Evolutionary conservation across 352 stramenopile species (phyloP), one percentile per base, ranked within the genome.

Genomic region (Peronospora farinosa): DNA sequence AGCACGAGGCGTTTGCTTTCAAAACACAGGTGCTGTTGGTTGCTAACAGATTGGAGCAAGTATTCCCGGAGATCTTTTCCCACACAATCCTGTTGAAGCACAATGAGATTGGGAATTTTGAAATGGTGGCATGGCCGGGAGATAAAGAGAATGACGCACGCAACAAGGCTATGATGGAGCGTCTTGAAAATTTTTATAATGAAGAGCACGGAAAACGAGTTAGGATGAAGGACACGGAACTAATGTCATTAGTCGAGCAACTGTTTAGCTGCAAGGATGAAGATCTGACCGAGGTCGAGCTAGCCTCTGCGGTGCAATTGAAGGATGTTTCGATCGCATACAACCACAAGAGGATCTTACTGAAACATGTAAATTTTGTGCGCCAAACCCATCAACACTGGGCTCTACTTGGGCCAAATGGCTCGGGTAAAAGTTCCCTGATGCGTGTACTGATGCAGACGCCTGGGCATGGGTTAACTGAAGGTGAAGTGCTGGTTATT

Each of bases 1-100:
- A 73, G 40, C 88, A 88, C 37, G 76, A 82, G 38, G 74, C 77
- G n/a, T 84, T 86, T 31, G 84, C 80, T 21, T 83, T 86, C 60
- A 81, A 80, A 44, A 96, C 86, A 5, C 88, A 96, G 61, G 72
- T 97, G 12, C 45, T 97, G 25, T 47, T 96, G 21, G 74, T 95
- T 19, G 88, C 81, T 6, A 95, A 97, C 50, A 67, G 91, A 5
- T 54, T 90, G 21, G 88, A 97, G 48, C 88, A 97, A 62, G 72
- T 97, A 16, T 75, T 85, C 10, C 70, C 84, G 1, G 83, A 95
- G 47, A 74, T 96, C 8, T 62, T 84, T 15, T 78, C 74, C 35
- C 77, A 88, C 45, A 68, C 74, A 5, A 64, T 88, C 28, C 40
- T 88, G 16, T 39, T 78, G 12, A 70, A 59, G 19, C 72, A 71